phyloP scores from a whole-genome alignment of 2,329 filamentous ascomycete species.

The Ophiosphaerella herpotricha region DNA sequence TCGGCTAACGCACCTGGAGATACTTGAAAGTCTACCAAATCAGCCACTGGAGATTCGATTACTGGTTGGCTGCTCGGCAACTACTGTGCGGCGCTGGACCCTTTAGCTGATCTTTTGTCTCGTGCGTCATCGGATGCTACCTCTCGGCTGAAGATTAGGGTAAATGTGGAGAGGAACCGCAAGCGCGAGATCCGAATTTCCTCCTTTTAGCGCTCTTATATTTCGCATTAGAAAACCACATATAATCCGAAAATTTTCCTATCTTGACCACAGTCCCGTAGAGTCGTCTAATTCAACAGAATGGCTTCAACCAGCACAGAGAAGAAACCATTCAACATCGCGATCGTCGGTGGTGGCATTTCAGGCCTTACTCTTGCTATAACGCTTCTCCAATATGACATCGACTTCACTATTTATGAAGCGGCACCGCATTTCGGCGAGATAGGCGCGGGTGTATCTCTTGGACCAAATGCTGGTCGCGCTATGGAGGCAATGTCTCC shows the following conservation, averaged over 20 bases:
- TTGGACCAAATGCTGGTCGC: conserved; percentile 60
- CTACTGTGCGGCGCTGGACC: conserved; percentile 10
- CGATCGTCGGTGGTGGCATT: conserved; percentile 65
- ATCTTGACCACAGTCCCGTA: too few relatives aligned
- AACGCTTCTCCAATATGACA: conserved; percentile 53
- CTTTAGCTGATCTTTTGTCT: neutral
- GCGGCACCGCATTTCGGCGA: conserved; percentile 59
- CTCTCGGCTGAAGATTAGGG: conserved; percentile 15
- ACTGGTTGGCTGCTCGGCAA: neutral
- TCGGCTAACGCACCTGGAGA: conserved; percentile 16
- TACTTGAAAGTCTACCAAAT: neutral
- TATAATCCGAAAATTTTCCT: too few relatives aligned
- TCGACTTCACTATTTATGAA: conserved; percentile 61
- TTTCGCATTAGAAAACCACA: too few relatives aligned
- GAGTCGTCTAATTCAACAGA: neutral
- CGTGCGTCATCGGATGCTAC: conserved; percentile 17
- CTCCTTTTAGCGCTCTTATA: too few relatives aligned
- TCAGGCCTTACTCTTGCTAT: conserved; percentile 61
- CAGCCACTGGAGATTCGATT: neutral
- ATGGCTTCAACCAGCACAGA: conserved; percentile 24
- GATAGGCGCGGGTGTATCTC: conserved; percentile 62
- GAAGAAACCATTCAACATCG: conserved; percentile 52
- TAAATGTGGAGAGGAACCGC: conserved; percentile 3
- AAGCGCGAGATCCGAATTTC: neutral
- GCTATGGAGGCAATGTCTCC: conserved; percentile 61